Percentiles rank a stretch among this genome's conserved stretches.
These are phyloP conservation scores for Hericium coralloides DNA, from an alignment of 768 basidiomycete genomes.

Conservation along the genomic window DNA sequence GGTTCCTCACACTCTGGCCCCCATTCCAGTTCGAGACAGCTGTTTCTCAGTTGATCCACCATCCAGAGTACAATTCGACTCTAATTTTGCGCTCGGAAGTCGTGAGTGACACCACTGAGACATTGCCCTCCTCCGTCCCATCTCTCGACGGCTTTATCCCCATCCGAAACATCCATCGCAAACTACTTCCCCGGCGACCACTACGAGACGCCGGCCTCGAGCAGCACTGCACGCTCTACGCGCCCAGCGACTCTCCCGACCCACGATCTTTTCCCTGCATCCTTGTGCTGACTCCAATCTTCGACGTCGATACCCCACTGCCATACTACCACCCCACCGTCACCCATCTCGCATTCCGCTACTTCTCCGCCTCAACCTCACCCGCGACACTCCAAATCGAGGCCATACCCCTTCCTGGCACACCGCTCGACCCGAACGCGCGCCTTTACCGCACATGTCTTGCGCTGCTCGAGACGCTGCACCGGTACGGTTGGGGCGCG, in stretches of 20 bases:
- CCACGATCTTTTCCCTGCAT: constrained; percentile 17
- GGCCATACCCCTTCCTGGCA: constrained; percentile 37
- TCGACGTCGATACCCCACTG: constrained; percentile 34
- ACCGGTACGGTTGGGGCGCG: constrained; percentile 85
- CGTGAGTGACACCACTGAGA: constrained; percentile 29
- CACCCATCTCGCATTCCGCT: constrained; percentile 74
- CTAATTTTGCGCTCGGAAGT: constrained; percentile 82
- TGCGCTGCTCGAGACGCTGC: constrained; percentile 71
- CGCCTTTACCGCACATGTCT: constrained; percentile 76
- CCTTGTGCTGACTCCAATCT: constrained; percentile 55
- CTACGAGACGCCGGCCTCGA: constrained; percentile 65
- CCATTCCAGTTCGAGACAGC: constrained; percentile 65
- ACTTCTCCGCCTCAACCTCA: constrained; percentile 28
- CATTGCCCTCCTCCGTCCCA: constrained; percentile 25
- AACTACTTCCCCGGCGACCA: constrained; percentile 70
- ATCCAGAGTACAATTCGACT: constrained; percentile 91
- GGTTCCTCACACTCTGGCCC: neutral
- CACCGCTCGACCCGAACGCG: constrained; percentile 42
- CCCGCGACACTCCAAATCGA: constrained; percentile 43
- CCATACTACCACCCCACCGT: constrained; percentile 93
- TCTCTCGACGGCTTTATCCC: constrained; percentile 29
- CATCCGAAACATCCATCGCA: constrained; percentile 52
- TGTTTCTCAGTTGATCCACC: constrained; percentile 63
- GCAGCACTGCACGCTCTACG: constrained; percentile 73
- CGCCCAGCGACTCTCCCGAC: constrained; percentile 12